Base-by-base conservation (phyloP, 31 red algal genomes). In the Porphyra umbilicalis region DNA sequence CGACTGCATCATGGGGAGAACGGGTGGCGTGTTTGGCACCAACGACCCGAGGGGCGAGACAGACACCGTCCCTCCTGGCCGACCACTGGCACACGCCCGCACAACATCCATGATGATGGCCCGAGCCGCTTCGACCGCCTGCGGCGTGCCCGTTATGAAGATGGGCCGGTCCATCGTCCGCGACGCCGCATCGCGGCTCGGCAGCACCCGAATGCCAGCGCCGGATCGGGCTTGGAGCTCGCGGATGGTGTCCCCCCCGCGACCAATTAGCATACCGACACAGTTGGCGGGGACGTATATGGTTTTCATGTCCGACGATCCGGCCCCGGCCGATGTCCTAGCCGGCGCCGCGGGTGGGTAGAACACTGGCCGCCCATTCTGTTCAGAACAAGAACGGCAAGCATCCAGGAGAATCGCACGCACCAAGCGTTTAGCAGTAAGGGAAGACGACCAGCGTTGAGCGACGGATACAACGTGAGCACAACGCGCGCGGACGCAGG, bases 251-350 rank as follows among this genome's bases (percentile, higher is more conserved):
- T 92, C 89, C 16, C 93, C 93, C 35, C 79, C 83, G 16, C 85
- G 84, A 32, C 93, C 93, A 46, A 95, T 95, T 7, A 95, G 79
- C 37, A 92, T 85, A 14, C 93, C 93, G 30, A 95, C 90, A 75
- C 81, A 85, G 14, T 75, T 78, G 1, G 84, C 80, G 36, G 93
- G 93, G 11, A 95, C 89, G 37, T 42, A 46, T 38, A 95, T 83
- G 6, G 81, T 77, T 81, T 91, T 87, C 35, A 79, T 84, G 13
- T 38, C 79, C 15, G 71, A 15, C 36, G 83, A 76, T 71, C 57
- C 25, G 36, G 77, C 75, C 40, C 2, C 78, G 14, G 33, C 76
- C 76, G 36, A 32, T 75, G 83, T 36, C 82, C 68, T 77, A 2
- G 46, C 11, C 32, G 68, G 68, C 10, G 32, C 36, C 13, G 68